Conservation (phyloP, 2,329 filamentous ascomycete species). For the Westerdykella ornata region DNA sequence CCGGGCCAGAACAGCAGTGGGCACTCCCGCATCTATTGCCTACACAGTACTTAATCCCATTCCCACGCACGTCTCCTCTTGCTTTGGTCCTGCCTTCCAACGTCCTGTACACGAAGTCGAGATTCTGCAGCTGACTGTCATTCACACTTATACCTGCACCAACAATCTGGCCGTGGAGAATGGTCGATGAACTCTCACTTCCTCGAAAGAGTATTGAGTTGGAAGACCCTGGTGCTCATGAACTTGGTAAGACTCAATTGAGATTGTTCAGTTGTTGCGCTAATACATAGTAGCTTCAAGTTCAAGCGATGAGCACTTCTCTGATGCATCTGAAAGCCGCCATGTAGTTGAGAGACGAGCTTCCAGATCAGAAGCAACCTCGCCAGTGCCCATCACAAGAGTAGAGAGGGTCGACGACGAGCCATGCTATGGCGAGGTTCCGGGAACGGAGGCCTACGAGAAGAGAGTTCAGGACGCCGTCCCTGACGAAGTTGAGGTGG, state of each 20-base stretch:
- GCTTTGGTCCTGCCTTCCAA: too few species aligned
- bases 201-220: conserved; percentile 51
- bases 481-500: conserved; percentile 57
- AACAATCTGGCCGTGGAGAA: conserved; percentile 13
- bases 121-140: not conserved
- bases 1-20: too few species aligned
- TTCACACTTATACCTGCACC: not conserved
- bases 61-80: too few species aligned
- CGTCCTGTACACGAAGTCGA: too few species aligned
- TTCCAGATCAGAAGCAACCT: conserved; percentile 40
- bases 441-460: conserved; percentile 56
- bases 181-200: conserved; percentile 45
- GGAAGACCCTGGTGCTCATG: conserved; percentile 52
- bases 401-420: conserved; percentile 57
- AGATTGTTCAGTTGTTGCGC: not conserved
- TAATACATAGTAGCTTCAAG: conserved; percentile 37
- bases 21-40: too few species aligned
- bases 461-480: conserved; percentile 54
- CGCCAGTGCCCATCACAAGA: conserved; percentile 55
- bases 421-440: conserved; percentile 55
- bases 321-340: conserved; percentile 56
- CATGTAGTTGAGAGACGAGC: conserved; percentile 28
- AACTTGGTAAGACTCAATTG: conserved; percentile 42
- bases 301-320: conserved; percentile 57
- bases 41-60: too few species aligned